A percentile compares a stretch with the other conserved stretches of the same genome.
Evolutionary conservation across 495 filamentous ascomycete genomes (phyloP).

Genomic region (Beverwykella pulmonaria): DNA sequence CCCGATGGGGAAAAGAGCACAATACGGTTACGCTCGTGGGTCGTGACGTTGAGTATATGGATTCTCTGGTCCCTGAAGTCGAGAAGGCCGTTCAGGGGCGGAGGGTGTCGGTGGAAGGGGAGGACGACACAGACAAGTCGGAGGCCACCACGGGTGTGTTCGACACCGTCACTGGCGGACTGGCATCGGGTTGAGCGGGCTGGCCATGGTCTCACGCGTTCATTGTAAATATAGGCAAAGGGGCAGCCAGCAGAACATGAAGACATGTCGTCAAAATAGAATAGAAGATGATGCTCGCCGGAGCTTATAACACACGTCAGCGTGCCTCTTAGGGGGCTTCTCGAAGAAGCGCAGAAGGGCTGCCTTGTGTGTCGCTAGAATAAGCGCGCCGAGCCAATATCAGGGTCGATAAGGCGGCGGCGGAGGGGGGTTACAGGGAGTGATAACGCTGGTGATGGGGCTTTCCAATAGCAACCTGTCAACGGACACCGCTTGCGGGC

Average conservation of each 20-base stretch:
- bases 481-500: constrained; percentile 10
- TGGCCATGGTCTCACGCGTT: neutral
- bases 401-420: constrained; percentile 17
- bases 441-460: constrained; percentile 20
- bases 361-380: constrained; percentile 5
- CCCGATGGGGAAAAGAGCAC: constrained; percentile 80
- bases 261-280: constrained; percentile 29
- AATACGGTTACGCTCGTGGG: constrained; percentile 95
- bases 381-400: constrained; percentile 23
- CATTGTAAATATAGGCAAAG: constrained; percentile 23
- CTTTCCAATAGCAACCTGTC: constrained; percentile 27
- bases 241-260: neutral
- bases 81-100: constrained; percentile 63
- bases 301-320: constrained; percentile 27
- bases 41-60: constrained; percentile 63
- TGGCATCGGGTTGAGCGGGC: constrained; percentile 24
- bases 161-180: constrained; percentile 11
- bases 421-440: constrained; percentile 1
- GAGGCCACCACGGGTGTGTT: constrained; percentile 1
- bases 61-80: constrained; percentile 62
- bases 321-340: constrained; percentile 24
- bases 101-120: constrained; percentile 60
- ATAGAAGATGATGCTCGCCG: constrained; percentile 2
- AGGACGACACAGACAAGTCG: constrained; percentile 52
- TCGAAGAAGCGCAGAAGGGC: constrained; percentile 28